These are phyloP conservation scores for Trypanosoma lewisi DNA, from an alignment of 208 protist genomes.

Conservation along the genomic window DNA sequence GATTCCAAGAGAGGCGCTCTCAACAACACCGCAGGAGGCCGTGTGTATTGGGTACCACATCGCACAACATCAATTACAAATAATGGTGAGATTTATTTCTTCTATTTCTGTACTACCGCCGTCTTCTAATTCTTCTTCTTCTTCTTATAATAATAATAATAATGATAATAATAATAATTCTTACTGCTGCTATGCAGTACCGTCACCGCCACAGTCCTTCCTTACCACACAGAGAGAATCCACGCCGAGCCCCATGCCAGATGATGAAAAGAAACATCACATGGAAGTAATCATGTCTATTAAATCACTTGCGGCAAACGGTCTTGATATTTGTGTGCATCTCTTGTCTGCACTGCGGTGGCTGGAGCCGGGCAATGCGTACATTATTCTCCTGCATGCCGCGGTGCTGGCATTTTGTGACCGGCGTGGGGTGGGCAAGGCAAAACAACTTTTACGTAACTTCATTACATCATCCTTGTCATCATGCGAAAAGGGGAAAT, in stretches of 20 bases:
- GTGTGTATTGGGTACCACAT: slow-evolving; percentile 32
- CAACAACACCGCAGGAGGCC: slow-evolving; percentile 22
- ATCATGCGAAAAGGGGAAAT: not conserved
- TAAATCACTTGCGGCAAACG: slow-evolving; percentile 2
- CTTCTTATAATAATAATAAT: too few species aligned
- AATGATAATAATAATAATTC: too few species aligned
- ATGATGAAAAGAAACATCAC: slow-evolving; percentile 12
- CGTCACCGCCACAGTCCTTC: not conserved
- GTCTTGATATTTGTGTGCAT: slow-evolving; percentile 18
- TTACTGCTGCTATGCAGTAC: too few species aligned
- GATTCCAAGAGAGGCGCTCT: slow-evolving; percentile 21
- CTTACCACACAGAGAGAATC: not conserved
- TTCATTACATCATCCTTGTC: not conserved
- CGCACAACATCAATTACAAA: slow-evolving; percentile 23
- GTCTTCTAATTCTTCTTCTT: too few species aligned
- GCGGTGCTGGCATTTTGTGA: slow-evolving; percentile 24
- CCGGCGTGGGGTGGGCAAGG: slow-evolving; percentile 22
- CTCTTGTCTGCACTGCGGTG: slow-evolving; percentile 20
- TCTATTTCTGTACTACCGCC: slow-evolving; percentile 7
- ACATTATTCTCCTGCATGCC: slow-evolving; percentile 23
- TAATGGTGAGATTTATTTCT: slow-evolving; percentile 11
- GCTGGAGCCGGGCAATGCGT: slow-evolving; percentile 16
- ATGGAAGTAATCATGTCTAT: slow-evolving; percentile 5
- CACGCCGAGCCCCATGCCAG: not conserved
- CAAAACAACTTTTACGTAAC: slow-evolving; percentile 15